Base-by-base conservation (phyloP, 83 land plant species). In the Larix sibirica region DNA sequence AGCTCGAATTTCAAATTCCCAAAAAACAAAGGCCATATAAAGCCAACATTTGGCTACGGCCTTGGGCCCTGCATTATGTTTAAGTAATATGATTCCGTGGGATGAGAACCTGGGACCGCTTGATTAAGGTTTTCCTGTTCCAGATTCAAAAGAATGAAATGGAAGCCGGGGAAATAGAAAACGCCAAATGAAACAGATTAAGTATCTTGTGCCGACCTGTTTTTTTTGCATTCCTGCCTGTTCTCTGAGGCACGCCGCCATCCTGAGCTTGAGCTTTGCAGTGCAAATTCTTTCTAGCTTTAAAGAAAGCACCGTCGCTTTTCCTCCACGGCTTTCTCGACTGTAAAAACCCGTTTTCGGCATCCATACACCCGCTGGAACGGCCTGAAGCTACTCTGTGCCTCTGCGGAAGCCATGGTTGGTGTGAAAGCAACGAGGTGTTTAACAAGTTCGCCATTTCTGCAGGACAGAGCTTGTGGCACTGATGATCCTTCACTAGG, bases 181-280 rank as follows among this genome's bases (percentile, higher is more conserved):
- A 54, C 58, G 58, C 58, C 58, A 13, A 14, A 54, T 14, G 36
- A 14, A 54, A 54, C 14, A 54, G 58, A 54, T 54, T 54, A 33
- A 33, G 36, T 33, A 54, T 54, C 58, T 54, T 54, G 13, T 54
- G 58, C 58, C 3, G 58, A 54, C 58, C 58, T 54, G 58, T 54
- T 54, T 54, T 54, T 54, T 54, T 54, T 3, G 58, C 3, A 54
- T 64, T 70, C 75, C 42, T 18, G 42, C 75, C 75, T 38, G 23
- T 38, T 28, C 50, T 18, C 38, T 44, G 75, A n/a, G 50, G 20
- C 75, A 28, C 9, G 47, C 75, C 47, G 12, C 75, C 42, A 28
- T 70, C 75, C 42, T 70, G 75, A 70, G 75, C 24, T 70, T 70
- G 23, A 40, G 50, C 75, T 70, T 70, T 70, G 75, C 75, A 70